Percentiles rank a stretch among this genome's conserved stretches.
Conservation (phyloP, 148 eudicot genomes). For the Rhododendron kiyosumense region DNA sequence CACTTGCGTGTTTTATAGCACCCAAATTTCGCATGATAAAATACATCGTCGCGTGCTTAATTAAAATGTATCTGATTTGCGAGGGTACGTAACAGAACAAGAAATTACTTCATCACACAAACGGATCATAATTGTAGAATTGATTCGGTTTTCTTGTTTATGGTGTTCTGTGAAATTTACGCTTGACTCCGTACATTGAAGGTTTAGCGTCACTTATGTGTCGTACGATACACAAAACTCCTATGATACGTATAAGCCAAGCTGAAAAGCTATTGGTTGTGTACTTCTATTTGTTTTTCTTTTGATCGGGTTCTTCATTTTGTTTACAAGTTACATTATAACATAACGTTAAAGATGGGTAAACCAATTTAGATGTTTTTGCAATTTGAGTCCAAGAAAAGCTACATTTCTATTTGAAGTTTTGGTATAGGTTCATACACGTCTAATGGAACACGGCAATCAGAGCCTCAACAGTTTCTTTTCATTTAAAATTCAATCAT, state of each 20-base stretch:
- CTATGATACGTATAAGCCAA: not conserved
- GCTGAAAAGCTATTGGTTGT: not conserved
- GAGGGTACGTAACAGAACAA: no score
- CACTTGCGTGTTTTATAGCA: not conserved
- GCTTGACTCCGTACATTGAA: not conserved
- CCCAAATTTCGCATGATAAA: not conserved
- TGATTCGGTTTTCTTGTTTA: not conserved
- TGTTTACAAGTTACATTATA: not conserved
- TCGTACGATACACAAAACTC: not conserved
- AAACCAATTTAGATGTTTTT: not conserved
- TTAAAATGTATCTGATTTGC: not conserved
- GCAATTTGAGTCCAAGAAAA: not conserved
- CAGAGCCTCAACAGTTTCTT: not conserved
- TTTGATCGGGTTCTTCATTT: not conserved
- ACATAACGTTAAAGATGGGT: not conserved
- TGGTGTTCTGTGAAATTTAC: not conserved
- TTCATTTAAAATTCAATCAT: not conserved
- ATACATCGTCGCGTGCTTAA: not conserved
- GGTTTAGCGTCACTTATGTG: not conserved
- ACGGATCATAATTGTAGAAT: not conserved
- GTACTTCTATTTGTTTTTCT: not conserved
- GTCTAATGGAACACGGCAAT: not conserved
- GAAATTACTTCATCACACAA: not conserved
- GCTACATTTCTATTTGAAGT: not conserved
- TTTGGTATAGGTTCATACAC: not conserved